Conservation (phyloP, 148 eudicot genomes). For the Fagopyrum tataricum region DNA sequence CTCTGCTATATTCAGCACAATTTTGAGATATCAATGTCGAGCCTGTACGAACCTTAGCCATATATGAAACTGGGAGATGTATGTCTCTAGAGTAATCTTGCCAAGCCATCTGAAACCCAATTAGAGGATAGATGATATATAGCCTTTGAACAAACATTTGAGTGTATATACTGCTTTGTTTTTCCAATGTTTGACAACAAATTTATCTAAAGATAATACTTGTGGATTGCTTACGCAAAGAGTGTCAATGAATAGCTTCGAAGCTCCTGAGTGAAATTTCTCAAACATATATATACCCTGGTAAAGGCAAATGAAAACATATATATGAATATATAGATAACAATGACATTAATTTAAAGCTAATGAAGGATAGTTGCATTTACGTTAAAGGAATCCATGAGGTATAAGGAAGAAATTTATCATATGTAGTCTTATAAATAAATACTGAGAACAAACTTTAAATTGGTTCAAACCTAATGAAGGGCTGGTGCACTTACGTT, state of each 20-base stretch:
- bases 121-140: slow-evolving; percentile 11
- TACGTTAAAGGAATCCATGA: slow-evolving; percentile 99
- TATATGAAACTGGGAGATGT: slow-evolving; percentile 87
- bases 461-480: not conserved
- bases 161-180: not conserved
- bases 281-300: slow-evolving; percentile 89
- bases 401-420: slow-evolving; percentile 89
- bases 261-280: slow-evolving; percentile 76
- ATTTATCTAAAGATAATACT: not conserved
- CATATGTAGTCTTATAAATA: slow-evolving; percentile 56
- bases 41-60: slow-evolving; percentile 67
- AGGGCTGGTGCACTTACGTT: slow-evolving; percentile 39
- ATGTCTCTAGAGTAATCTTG: slow-evolving; percentile 91
- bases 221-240: slow-evolving; percentile 68
- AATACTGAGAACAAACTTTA: not conserved
- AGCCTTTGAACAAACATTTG: not conserved
- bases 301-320: slow-evolving; percentile 14
- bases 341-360: not conserved
- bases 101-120: slow-evolving; percentile 78
- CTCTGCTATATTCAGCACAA: not conserved
- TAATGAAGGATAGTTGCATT: slow-evolving; percentile 10
- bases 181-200: not conserved
- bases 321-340: slow-evolving; percentile 7
- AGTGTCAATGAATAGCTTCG: slow-evolving; percentile 78
- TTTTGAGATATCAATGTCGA: not conserved